phyloP scores from a whole-genome alignment of 495 filamentous ascomycete species.

The Aspergillus baeticus region DNA sequence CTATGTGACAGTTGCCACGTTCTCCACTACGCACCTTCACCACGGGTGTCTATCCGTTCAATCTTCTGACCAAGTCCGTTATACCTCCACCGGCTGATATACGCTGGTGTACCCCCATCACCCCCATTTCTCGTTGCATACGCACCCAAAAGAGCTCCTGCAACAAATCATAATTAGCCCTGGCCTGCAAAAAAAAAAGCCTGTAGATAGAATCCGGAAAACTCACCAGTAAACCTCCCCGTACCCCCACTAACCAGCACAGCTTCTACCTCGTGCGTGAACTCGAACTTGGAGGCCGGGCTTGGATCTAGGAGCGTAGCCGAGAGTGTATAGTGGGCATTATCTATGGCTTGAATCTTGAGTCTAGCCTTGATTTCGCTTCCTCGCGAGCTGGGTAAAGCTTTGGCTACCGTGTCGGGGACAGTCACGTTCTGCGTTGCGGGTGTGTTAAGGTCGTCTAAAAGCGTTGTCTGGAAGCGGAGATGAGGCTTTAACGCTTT shows the following conservation, averaged over 20 bases:
- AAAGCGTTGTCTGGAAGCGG: background rate
- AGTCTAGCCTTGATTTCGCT: slow-evolving; percentile 9
- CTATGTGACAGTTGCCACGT: no score
- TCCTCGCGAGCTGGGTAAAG: slow-evolving; percentile 3
- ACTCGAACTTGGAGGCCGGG: background rate
- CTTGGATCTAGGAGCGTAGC: slow-evolving; percentile 1
- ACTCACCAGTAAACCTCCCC: slow-evolving; percentile 18
- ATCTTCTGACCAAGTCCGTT: slow-evolving; percentile 4
- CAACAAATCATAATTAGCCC: background rate
- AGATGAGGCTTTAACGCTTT: background rate
- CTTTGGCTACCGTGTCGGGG: slow-evolving; percentile 2
- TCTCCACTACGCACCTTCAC: no score
- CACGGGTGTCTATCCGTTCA: background rate
- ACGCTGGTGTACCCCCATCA: background rate
- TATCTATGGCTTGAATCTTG: slow-evolving; percentile 14
- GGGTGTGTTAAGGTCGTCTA: slow-evolving; percentile 11
- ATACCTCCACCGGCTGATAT: slow-evolving; percentile 19
- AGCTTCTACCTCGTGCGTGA: slow-evolving; percentile 2
- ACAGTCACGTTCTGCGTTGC: slow-evolving; percentile 9
- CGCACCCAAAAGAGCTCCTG: slow-evolving; percentile 16
- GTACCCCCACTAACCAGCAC: slow-evolving; percentile 18
- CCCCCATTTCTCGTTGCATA: slow-evolving; percentile 25
- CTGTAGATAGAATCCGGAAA: background rate
- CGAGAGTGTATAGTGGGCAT: slow-evolving; percentile 19
- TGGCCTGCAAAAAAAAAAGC: background rate